A percentile compares a stretch with the other conserved stretches of the same genome.
These are phyloP conservation scores for Betula pendula DNA, from an alignment of 306 rosid species.

Conservation along the genomic window DNA sequence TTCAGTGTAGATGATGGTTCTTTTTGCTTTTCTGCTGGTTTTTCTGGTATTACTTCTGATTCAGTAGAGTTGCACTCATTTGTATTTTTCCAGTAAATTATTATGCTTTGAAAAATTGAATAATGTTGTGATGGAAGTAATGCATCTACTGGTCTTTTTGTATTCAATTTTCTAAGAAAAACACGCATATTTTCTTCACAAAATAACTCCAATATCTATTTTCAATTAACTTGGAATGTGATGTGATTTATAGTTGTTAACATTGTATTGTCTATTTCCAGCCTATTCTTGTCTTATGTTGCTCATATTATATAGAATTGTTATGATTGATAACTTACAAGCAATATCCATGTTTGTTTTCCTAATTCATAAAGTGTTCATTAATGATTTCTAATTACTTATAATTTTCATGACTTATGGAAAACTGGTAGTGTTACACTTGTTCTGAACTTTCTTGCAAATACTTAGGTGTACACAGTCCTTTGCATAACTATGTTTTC, in stretches of 20 bases:
- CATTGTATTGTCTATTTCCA: neutral
- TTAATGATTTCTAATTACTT: neutral
- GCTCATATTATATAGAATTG: neutral
- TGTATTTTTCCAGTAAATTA: neutral
- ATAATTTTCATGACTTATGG: neutral
- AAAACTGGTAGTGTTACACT: neutral
- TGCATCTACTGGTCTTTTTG: neutral
- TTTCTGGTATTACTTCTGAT: neutral
- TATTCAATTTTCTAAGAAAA: neutral
- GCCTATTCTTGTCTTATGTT: neutral
- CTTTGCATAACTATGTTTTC: neutral
- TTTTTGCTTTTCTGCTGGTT: neutral
- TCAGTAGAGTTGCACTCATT: neutral
- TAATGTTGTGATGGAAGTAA: neutral
- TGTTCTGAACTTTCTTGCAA: neutral
- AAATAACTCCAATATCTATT: neutral
- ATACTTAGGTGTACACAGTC: neutral
- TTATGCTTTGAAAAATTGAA: neutral
- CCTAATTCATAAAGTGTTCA: neutral
- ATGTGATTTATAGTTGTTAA: neutral
- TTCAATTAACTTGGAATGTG: neutral
- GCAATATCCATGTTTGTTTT: neutral
- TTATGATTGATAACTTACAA: neutral
- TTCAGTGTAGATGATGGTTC: neutral
- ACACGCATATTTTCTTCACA: neutral